Conservation (phyloP, 768 basidiomycete genomes). For the Lactarius quietus region DNA sequence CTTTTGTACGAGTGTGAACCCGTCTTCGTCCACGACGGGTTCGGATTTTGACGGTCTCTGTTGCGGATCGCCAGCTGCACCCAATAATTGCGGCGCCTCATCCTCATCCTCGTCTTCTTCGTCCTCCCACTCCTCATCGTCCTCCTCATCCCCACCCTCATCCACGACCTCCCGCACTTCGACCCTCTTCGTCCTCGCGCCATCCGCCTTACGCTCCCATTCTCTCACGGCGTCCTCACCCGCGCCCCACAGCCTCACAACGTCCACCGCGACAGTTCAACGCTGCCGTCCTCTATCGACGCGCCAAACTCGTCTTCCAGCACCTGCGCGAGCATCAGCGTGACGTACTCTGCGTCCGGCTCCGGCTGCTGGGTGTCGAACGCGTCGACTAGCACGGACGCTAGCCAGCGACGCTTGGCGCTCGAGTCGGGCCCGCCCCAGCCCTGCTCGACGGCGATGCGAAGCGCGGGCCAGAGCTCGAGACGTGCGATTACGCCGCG, state of each 20-base stretch:
- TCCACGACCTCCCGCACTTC: slow-evolving; percentile 43
- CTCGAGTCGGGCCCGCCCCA: slow-evolving; percentile 80
- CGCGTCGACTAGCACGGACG: slow-evolving; percentile 73
- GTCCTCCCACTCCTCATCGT: slow-evolving; percentile 40
- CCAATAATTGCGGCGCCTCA: slow-evolving; percentile 54
- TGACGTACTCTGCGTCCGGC: slow-evolving; percentile 73
- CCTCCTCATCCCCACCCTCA: slow-evolving; percentile 40
- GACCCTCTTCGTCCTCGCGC: slow-evolving; percentile 52
- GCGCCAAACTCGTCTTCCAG: slow-evolving; percentile 88
- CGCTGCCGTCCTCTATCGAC: slow-evolving; percentile 80
- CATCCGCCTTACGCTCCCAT: slow-evolving; percentile 64
- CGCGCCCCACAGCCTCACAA: slow-evolving; percentile 65
- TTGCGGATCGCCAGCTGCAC: slow-evolving; percentile 31
- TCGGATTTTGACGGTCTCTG: slow-evolving; percentile 41
- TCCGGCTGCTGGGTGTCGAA: slow-evolving; percentile 43
- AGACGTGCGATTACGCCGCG: slow-evolving; percentile 83
- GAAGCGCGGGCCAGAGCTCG: slow-evolving; percentile 79
- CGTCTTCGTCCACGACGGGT: slow-evolving; percentile 86
- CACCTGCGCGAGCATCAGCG: slow-evolving; percentile 75
- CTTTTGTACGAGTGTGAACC: slow-evolving; percentile 79
- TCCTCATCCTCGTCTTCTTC: slow-evolving; percentile 44
- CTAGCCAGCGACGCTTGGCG: slow-evolving; percentile 82
- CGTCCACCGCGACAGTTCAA: slow-evolving; percentile 68
- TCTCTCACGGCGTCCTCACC: slow-evolving; percentile 48
- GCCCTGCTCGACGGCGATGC: slow-evolving; percentile 75